Percentiles rank a stretch among this genome's conserved stretches.
phyloP scores from a whole-genome alignment of 257 asterid genomes.

The Plantago elongata region DNA sequence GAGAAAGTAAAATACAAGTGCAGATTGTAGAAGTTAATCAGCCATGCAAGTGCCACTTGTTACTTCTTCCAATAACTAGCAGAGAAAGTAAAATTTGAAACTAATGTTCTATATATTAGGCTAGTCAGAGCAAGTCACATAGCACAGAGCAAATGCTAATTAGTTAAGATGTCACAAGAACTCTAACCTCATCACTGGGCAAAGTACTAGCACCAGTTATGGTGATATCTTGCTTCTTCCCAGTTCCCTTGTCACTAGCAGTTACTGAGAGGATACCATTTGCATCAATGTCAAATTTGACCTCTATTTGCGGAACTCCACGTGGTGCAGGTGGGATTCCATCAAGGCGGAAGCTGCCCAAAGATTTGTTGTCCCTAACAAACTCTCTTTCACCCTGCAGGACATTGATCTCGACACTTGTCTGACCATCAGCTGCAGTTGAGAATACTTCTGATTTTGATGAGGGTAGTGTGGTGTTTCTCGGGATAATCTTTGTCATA shows the following conservation, averaged over 20 bases:
- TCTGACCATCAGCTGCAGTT: constrained; percentile 98
- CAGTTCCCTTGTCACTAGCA: constrained; percentile 92
- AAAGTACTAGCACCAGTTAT: constrained; percentile 98
- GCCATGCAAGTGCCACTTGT: too few relatives aligned
- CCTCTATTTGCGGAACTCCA: constrained; percentile 98
- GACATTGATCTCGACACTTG: constrained; percentile 94
- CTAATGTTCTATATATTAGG: too few relatives aligned
- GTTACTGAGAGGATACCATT: constrained; percentile 92
- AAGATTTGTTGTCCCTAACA: constrained; percentile 92
- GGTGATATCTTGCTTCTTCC: constrained; percentile 95
- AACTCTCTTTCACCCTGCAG: constrained; percentile 98
- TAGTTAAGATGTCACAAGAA: too few relatives aligned
- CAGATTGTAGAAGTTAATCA: too few relatives aligned
- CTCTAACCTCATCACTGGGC: constrained; percentile 78
- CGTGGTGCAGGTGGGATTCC: constrained; percentile 99
- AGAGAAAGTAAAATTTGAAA: too few relatives aligned
- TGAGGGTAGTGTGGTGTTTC: constrained; percentile 92
- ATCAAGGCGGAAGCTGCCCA: constrained; percentile 97
- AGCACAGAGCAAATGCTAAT: too few relatives aligned
- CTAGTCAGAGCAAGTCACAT: too few relatives aligned
- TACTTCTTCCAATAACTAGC: too few relatives aligned
- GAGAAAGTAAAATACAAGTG: too few relatives aligned
- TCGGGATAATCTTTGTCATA: constrained; percentile 91
- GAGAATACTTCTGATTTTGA: constrained; percentile 98
- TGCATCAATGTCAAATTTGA: constrained; percentile 94